Evolutionary conservation across 768 basidiomycete species (phyloP), one percentile per base, ranked within the genome.

Genomic region (Auricularia sp.): DNA sequence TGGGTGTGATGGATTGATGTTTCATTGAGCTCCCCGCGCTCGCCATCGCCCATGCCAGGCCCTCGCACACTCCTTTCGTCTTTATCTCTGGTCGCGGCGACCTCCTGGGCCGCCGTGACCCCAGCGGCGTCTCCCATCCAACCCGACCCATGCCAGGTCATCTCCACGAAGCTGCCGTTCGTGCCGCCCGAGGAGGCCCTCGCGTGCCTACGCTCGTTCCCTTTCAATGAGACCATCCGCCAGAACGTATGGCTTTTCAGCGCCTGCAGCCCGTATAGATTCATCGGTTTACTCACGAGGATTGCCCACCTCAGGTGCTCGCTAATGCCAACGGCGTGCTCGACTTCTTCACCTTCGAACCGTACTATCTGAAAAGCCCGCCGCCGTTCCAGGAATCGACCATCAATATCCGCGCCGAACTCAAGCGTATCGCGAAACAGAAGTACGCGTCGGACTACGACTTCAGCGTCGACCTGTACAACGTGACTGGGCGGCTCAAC

Each of bases 361-460:
- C 81, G 42, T 82, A 75, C 65, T 82, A 83, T 67, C 70, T 81
- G 65, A 73, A 80, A 33, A 81, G 80, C 1, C 82, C 82, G 0
- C 73, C 80, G 47, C 83, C 83, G 3, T 83, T 83, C 71, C 77
- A 82, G 70, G 81, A 71, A 45, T 84, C 83, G 0, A 86, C 83
- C 0, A 72, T 74, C 13, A 75, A 87, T 68, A 85, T 87, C 61
- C 78, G 83, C 7, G 78, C 76, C 0, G 77, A 79, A 1, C 72
- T 87, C 35, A 75, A 76, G 2, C 75, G 76, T 63, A 80, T 87
- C 44, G 82, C 82, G 66, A 71, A 69, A 2, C 82, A 83, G 3
- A 75, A 73, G 54, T 87, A 80, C 62, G 72, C 71, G 83, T 85
- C 85, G 7, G 85, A 87, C 67, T 88, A 85, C 66, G 85, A 85